phyloP scores from a whole-genome alignment of 1,284 basidiomycete genomes.

The Xanthoconium separans region DNA sequence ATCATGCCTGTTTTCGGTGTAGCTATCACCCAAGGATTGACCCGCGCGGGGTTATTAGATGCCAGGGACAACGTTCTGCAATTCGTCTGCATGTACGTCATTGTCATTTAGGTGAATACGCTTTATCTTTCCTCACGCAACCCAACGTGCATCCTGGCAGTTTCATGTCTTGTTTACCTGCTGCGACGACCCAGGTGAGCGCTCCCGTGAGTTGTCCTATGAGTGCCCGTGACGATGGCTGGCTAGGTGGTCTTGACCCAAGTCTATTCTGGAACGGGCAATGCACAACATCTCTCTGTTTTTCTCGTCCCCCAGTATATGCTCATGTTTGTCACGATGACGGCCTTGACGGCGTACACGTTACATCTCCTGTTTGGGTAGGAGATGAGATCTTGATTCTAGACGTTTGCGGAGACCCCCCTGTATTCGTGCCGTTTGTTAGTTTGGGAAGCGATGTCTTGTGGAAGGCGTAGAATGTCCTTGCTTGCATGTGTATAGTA shows the following conservation, averaged over 20 bases:
- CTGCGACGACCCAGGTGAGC: slow-evolving; percentile 56
- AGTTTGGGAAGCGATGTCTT: too few species aligned
- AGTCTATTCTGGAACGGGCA: slow-evolving; percentile 64
- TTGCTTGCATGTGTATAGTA: not conserved
- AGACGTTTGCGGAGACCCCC: too few species aligned
- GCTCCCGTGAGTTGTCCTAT: not conserved
- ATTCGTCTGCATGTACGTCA: slow-evolving; percentile 69
- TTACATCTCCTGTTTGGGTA: slow-evolving; percentile 49
- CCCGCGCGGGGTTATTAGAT: slow-evolving; percentile 48
- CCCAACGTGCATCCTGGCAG: slow-evolving; percentile 31
- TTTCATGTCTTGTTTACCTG: slow-evolving; percentile 64
- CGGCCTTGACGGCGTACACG: slow-evolving; percentile 54
- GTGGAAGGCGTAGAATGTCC: too few species aligned
- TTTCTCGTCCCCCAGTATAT: slow-evolving; percentile 69
- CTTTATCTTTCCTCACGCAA: not conserved
- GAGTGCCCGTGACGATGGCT: too few species aligned
- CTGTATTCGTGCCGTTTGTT: not conserved
- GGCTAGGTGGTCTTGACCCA: slow-evolving; percentile 62
- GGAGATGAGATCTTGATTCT: not conserved
- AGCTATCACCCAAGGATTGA: slow-evolving; percentile 55
- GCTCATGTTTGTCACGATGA: slow-evolving; percentile 65
- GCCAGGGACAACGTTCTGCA: slow-evolving; percentile 58
- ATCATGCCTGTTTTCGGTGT: slow-evolving; percentile 72
- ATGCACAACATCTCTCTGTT: slow-evolving; percentile 56
- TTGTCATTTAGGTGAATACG: not conserved